A percentile compares a stretch with the other conserved stretches of the same genome.
These are phyloP conservation scores for Avena sativa DNA, from an alignment of 176 grass and related monocot species.

Conservation along the genomic window DNA sequence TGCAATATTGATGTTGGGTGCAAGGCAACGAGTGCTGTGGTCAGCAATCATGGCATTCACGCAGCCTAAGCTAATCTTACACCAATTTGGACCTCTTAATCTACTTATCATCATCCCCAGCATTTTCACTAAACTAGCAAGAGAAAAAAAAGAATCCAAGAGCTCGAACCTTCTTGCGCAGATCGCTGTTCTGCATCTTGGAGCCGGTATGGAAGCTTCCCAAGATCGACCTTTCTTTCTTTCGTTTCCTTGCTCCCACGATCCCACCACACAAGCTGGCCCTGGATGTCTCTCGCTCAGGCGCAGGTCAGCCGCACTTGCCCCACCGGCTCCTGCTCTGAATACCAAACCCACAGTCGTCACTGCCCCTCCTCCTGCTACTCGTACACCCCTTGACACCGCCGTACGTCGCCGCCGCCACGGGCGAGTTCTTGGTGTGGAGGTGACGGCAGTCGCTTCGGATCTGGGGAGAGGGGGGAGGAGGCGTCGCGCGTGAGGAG, in stretches of 20 bases:
- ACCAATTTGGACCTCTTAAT: neutral
- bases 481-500: neutral
- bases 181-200: conserved; percentile 47
- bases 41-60: neutral
- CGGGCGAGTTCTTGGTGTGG: conserved; percentile 9
- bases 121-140: neutral
- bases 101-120: neutral
- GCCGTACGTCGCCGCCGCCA: conserved; percentile 21
- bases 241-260: neutral
- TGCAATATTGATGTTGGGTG: neutral
- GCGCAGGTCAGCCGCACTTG: conserved; percentile 46
- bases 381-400: conserved; percentile 40
- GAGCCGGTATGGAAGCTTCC: neutral
- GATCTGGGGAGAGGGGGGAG: neutral
- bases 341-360: conserved; percentile 42
- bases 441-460: neutral
- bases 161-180: conserved; percentile 42
- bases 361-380: conserved; percentile 34
- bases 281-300: conserved; percentile 17
- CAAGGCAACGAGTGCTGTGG: neutral
- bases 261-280: neutral
- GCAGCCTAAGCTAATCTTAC: neutral
- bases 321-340: conserved; percentile 53
- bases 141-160: conserved; percentile 20
- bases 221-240: conserved; percentile 17